phyloP scores from a whole-genome alignment of 345 rosid species.

The Eucalyptus polyanthemos region DNA sequence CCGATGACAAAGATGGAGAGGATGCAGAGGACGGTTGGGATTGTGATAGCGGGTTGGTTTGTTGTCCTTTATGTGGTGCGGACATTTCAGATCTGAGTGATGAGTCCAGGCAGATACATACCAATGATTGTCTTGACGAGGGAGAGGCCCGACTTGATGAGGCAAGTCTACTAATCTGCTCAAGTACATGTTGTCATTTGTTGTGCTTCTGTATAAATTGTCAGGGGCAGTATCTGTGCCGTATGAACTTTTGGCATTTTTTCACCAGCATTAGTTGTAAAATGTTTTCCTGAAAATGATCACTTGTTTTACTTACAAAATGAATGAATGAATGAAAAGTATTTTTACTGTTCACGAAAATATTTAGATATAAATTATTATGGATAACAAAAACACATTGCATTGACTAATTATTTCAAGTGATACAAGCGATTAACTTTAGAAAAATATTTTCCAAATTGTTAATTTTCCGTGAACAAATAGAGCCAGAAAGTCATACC shows the following conservation, averaged over 20 bases:
- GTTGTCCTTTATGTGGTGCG: constrained; percentile 65
- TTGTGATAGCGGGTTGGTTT: constrained; percentile 10
- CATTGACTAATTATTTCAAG: background rate
- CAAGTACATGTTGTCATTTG: background rate
- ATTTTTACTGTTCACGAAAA: background rate
- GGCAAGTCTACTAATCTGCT: constrained; percentile 20
- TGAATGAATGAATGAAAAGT: background rate
- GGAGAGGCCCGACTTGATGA: constrained; percentile 13
- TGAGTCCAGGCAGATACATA: constrained; percentile 55
- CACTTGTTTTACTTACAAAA: background rate
- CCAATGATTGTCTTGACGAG: constrained; percentile 70
- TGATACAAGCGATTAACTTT: background rate
- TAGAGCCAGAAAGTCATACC: background rate
- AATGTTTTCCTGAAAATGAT: background rate
- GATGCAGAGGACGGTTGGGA: background rate
- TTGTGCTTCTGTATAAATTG: background rate
- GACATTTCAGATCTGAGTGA: constrained; percentile 62
- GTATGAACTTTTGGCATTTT: background rate
- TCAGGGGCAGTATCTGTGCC: background rate
- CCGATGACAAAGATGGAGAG: background rate
- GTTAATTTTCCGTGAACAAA: background rate
- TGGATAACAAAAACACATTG: background rate
- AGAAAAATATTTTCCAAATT: background rate
- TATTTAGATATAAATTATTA: background rate
- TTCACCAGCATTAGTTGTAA: background rate